These are phyloP conservation scores for Exophiala sp. DNA, from an alignment of 2,329 filamentous ascomycete genomes.

Conservation along the genomic window DNA sequence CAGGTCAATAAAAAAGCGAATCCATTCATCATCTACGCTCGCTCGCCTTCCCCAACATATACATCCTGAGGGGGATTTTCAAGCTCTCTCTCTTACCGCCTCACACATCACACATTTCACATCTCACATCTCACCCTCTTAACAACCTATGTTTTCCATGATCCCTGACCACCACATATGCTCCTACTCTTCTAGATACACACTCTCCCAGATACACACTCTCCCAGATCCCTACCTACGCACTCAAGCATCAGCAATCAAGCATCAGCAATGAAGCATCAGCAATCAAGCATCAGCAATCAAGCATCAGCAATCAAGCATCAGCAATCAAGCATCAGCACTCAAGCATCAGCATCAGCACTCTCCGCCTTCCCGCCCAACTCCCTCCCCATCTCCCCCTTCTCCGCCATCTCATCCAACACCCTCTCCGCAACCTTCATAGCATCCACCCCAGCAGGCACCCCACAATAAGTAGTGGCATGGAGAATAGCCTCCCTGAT, in stretches of 20 bases:
- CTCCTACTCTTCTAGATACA: background rate
- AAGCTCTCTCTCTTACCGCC: too few species aligned
- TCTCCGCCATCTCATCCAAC: slow-evolving; percentile 30
- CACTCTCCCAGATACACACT: background rate
- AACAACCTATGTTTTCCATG: background rate
- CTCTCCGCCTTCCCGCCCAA: slow-evolving; percentile 20
- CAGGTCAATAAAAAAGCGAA: too few species aligned
- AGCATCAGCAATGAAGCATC: too few species aligned
- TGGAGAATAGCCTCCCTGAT: slow-evolving; percentile 46
- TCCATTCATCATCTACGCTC: too few species aligned
- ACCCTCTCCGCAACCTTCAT: slow-evolving; percentile 33
- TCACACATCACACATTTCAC: too few species aligned
- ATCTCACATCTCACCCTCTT: too few species aligned
- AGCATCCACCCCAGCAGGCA: slow-evolving; percentile 42
- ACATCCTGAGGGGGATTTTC: too few species aligned
- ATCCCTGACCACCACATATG: too few species aligned
- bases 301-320: too few species aligned
- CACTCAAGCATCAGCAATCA: too few species aligned
- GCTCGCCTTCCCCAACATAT: background rate
- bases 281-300: slow-evolving; percentile 20
- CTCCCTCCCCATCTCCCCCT: slow-evolving; percentile 26
- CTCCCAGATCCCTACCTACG: background rate
- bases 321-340: slow-evolving; percentile 17
- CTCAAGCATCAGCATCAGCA: too few species aligned
- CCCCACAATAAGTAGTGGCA: slow-evolving; percentile 39